A percentile compares a stretch with the other conserved stretches of the same genome.
Evolutionary conservation across 2,329 filamentous ascomycete genomes (phyloP).

Genomic region (Cladosporium sphaerospermum): DNA sequence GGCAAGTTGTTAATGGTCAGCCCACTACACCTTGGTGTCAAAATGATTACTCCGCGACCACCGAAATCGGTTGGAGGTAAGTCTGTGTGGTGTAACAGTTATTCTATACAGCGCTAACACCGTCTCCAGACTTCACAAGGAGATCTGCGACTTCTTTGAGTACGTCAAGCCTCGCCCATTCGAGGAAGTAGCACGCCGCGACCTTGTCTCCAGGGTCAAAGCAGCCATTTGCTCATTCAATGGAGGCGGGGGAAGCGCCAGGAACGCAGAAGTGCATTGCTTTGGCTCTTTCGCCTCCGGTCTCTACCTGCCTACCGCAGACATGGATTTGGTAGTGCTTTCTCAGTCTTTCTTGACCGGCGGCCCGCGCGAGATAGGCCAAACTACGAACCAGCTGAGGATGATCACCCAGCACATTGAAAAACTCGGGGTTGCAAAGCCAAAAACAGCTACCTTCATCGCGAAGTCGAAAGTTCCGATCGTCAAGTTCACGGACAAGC

Average conservation of each 20-base stretch:
- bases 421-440: slow-evolving; percentile 50
- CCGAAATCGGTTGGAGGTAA: slow-evolving; percentile 22
- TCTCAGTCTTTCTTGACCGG: slow-evolving; percentile 32
- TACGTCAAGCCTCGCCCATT: slow-evolving; percentile 72
- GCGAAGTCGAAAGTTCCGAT: slow-evolving; percentile 73
- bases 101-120: background rate
- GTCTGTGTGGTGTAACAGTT: slow-evolving; percentile 30
- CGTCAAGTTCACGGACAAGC: slow-evolving; percentile 77
- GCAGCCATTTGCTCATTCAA: slow-evolving; percentile 45
- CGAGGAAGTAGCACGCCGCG: slow-evolving; percentile 67
- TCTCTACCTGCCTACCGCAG: slow-evolving; percentile 66
- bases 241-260: slow-evolving; percentile 14
- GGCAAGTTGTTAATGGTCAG: slow-evolving; percentile 34
- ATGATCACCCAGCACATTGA: slow-evolving; percentile 58
- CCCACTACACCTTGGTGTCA: slow-evolving; percentile 56
- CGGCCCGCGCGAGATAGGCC: slow-evolving; percentile 7
- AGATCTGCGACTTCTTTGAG: slow-evolving; percentile 82
- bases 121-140: slow-evolving; percentile 64
- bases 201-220: slow-evolving; percentile 65
- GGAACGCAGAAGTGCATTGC: slow-evolving; percentile 58
- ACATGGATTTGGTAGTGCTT: slow-evolving; percentile 89
- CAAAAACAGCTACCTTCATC: slow-evolving; percentile 34
- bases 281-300: slow-evolving; percentile 94
- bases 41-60: slow-evolving; percentile 32
- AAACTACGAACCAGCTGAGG: slow-evolving; percentile 51